A percentile compares a stretch with the other conserved stretches of the same genome.
Conservation (phyloP, 768 basidiomycete genomes). For the Infundibulicybe gibba region DNA sequence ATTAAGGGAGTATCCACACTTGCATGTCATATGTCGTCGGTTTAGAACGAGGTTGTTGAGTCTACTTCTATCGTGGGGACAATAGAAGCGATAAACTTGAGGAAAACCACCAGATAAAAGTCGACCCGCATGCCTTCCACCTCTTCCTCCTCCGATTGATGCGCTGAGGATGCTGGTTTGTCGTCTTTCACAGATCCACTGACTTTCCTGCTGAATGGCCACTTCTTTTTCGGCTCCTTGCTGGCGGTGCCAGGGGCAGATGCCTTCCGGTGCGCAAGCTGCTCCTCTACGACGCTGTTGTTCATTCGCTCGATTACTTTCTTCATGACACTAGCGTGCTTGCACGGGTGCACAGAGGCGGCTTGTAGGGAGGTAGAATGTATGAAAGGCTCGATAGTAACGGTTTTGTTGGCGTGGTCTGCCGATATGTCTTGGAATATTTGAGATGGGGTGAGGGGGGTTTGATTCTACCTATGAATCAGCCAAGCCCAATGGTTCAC, state of each 20-base stretch:
- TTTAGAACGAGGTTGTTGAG: slow-evolving; percentile 75
- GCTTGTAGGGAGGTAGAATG: slow-evolving; percentile 82
- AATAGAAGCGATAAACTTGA: slow-evolving; percentile 98
- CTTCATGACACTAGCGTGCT: slow-evolving; percentile 99
- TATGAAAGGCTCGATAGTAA: slow-evolving; percentile 98
- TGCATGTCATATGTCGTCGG: background rate
- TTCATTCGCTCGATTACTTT: slow-evolving; percentile 99
- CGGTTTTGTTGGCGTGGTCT: slow-evolving; percentile 97
- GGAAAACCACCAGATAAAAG: slow-evolving; percentile 98
- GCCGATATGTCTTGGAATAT: slow-evolving; percentile 97
- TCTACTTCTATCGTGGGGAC: slow-evolving; percentile 99
- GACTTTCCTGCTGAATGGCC: slow-evolving; percentile 76
- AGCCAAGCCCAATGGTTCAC: slow-evolving; percentile 2
- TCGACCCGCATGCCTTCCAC: slow-evolving; percentile 94
- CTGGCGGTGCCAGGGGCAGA: slow-evolving; percentile 26
- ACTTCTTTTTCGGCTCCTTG: slow-evolving; percentile 75
- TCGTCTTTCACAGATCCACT: slow-evolving; percentile 58
- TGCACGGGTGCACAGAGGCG: slow-evolving; percentile 97
- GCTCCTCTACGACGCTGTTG: slow-evolving; percentile 77
- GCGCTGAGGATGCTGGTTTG: slow-evolving; percentile 31
- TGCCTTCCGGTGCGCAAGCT: slow-evolving; percentile 62
- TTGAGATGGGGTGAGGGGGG: slow-evolving; percentile 81
- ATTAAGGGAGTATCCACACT: slow-evolving; percentile 12
- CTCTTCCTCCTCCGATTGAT: slow-evolving; percentile 57
- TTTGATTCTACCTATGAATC: slow-evolving; percentile 63